Evolutionary conservation across 139 green algal genomes (phyloP).

Genomic region (Chlorella sp.): DNA sequence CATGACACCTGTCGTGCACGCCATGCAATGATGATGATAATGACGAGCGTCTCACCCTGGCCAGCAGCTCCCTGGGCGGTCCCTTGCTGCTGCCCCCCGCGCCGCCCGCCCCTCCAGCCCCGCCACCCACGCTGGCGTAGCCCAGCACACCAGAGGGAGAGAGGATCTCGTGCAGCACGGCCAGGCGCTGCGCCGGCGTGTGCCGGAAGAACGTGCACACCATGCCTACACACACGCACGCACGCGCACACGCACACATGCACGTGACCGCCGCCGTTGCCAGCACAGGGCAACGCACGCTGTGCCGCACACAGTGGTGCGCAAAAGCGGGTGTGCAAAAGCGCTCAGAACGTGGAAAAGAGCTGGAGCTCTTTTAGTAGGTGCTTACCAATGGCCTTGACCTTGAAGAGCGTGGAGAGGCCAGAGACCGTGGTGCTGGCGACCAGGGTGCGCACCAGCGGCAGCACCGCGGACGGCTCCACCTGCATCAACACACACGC

Average conservation of each 20-base stretch:
- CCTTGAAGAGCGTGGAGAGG: conserved; percentile 44
- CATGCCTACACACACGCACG: conserved; percentile 9
- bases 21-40: neutral
- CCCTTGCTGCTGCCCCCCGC: neutral
- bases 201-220: conserved; percentile 38
- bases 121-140: conserved; percentile 1
- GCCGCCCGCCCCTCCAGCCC: neutral
- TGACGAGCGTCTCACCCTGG: neutral
- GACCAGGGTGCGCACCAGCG: conserved; percentile 46
- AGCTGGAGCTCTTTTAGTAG: no score
- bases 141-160: conserved; percentile 19
- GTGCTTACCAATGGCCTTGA: conserved; percentile 45
- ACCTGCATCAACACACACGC: conserved; percentile 33
- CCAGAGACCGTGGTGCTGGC: conserved; percentile 44
- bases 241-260: no score
- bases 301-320: no score
- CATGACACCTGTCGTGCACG: neutral
- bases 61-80: conserved; percentile 13
- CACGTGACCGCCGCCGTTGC: no score
- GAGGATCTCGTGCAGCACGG: conserved; percentile 53
- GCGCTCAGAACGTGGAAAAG: no score
- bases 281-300: no score
- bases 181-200: conserved; percentile 23
- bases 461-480: conserved; percentile 34
- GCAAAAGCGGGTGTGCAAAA: no score